Evolutionary conservation across 179 eudicot genomes (phyloP).

Genomic region (Spinacia oleracea): DNA sequence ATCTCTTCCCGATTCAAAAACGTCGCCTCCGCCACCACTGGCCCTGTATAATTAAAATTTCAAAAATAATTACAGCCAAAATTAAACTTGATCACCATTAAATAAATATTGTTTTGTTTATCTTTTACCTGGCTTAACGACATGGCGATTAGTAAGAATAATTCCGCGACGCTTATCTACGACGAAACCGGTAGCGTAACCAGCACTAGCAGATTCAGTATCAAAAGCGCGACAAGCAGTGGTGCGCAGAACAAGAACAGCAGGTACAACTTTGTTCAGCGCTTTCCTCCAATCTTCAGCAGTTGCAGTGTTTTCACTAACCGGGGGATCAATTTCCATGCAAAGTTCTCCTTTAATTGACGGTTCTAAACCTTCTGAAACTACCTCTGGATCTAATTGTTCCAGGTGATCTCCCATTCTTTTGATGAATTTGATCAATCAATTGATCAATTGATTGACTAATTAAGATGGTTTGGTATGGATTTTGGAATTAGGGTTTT

Average conservation of each 20-base stretch:
- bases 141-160: constrained; percentile 94
- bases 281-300: constrained; percentile 94
- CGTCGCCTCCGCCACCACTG: constrained; percentile 98
- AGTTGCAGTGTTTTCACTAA: constrained; percentile 53
- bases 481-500: constrained; percentile 25
- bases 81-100: background rate
- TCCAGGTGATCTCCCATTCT: constrained; percentile 47
- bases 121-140: constrained; percentile 74
- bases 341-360: constrained; percentile 60
- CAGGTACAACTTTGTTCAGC: constrained; percentile 75
- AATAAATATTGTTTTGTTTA: background rate
- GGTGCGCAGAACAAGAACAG: constrained; percentile 89
- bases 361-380: constrained; percentile 40
- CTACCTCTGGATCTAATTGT: constrained; percentile 53
- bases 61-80: background rate
- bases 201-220: constrained; percentile 81
- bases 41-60: constrained; percentile 49
- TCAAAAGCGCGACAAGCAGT: constrained; percentile 92
- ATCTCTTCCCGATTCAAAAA: constrained; percentile 92
- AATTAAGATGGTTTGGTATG: background rate
- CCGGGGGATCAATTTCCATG: constrained; percentile 86
- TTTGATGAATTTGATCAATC: background rate
- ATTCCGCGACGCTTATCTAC: constrained; percentile 92
- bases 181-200: constrained; percentile 90
- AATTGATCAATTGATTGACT: background rate